A percentile compares a stretch with the other conserved stretches of the same genome.
Evolutionary conservation across 75 land plant species (phyloP).

Genomic region (Picea glauca): DNA sequence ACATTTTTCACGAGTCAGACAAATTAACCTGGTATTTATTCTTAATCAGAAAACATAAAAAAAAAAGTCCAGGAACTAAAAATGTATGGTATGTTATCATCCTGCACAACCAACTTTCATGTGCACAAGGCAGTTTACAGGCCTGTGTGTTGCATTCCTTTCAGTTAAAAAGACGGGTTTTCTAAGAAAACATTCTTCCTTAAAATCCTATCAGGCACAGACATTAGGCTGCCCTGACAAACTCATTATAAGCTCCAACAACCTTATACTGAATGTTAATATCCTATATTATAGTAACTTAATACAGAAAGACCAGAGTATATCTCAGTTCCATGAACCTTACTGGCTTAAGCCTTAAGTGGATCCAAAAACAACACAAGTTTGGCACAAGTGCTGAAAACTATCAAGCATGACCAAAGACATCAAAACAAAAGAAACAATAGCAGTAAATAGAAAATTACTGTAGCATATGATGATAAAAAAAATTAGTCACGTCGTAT

Average conservation of each 20-base stretch:
- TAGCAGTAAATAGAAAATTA: too few relatives aligned
- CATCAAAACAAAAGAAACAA: too few relatives aligned
- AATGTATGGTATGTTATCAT: background rate
- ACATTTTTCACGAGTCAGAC: conserved; percentile 1
- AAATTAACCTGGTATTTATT: background rate
- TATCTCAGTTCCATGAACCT: too few relatives aligned
- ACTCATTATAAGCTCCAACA: background rate
- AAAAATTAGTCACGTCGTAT: too few relatives aligned
- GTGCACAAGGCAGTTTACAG: background rate
- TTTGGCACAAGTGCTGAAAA: too few relatives aligned
- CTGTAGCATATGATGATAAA: too few relatives aligned
- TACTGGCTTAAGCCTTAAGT: too few relatives aligned
- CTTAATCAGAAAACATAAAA: background rate
- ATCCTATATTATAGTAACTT: too few relatives aligned
- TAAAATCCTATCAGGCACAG: background rate
- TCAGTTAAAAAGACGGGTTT: background rate
- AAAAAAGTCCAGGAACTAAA: background rate
- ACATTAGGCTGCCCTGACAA: background rate
- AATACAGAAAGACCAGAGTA: too few relatives aligned
- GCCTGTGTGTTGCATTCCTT: background rate
- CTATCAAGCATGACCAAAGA: too few relatives aligned
- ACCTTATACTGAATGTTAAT: too few relatives aligned
- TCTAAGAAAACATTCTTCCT: background rate
- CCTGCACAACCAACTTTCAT: background rate
- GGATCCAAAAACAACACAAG: too few relatives aligned